phyloP scores from a whole-genome alignment of 2,329 filamentous ascomycete genomes.

The Tolypocladium amazonense region DNA sequence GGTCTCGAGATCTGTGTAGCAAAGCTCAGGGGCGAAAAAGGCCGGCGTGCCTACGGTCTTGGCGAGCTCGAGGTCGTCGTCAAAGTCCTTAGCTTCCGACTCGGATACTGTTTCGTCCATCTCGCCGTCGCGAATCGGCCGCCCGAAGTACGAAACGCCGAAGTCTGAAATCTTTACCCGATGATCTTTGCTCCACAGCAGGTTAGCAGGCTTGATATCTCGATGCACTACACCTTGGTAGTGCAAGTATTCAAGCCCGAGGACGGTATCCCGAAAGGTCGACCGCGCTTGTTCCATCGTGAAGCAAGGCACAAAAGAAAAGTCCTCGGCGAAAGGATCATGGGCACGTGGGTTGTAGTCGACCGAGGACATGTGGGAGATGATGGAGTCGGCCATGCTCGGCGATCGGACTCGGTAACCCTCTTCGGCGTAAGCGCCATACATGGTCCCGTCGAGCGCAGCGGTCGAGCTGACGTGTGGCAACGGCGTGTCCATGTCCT shows the following conservation, averaged over 20 bases:
- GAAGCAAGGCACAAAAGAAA: conserved; percentile 87
- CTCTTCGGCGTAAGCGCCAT: conserved; percentile 56
- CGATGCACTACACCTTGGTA: conserved; percentile 78
- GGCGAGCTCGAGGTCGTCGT: conserved; percentile 90
- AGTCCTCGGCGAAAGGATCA: conserved; percentile 70
- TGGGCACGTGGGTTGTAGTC: conserved; percentile 48
- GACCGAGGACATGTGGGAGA: conserved; percentile 58
- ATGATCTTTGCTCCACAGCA: conserved; percentile 75
- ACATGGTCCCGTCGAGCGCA: conserved; percentile 70
- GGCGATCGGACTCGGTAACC: conserved; percentile 57
- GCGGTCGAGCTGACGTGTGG: conserved; percentile 38
- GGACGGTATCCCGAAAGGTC: conserved; percentile 83
- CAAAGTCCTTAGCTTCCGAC: conserved; percentile 75
- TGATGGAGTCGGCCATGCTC: conserved; percentile 70
- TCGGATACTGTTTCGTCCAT: conserved; percentile 64
- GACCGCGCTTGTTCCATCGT: conserved; percentile 73
- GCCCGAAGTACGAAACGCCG: conserved; percentile 92
- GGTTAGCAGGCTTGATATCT: conserved; percentile 82
- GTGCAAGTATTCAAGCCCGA: conserved; percentile 88
- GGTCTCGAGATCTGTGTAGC: conserved; percentile 68
- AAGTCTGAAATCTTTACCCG: conserved; percentile 98
- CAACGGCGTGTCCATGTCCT: conserved; percentile 43
- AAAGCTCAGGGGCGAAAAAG: conserved; percentile 94
- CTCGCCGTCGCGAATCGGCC: conserved; percentile 74
- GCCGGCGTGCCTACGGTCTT: conserved; percentile 97